phyloP scores from a whole-genome alignment of 1,284 basidiomycete genomes.

The Leccinum insolens region DNA sequence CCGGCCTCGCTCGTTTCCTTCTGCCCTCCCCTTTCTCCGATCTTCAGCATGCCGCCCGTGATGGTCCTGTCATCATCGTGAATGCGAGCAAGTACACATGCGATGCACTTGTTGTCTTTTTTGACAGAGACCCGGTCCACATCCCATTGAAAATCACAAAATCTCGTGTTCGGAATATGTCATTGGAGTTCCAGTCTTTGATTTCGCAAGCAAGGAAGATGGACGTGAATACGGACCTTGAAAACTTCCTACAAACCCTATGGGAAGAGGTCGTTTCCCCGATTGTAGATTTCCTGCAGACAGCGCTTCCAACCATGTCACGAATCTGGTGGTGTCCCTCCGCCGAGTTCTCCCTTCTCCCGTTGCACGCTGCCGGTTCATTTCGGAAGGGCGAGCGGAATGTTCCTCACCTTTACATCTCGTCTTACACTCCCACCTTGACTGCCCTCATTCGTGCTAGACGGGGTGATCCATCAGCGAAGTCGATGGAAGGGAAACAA shows the following conservation, averaged over 20 bases:
- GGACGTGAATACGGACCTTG: not conserved
- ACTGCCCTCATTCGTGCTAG: not conserved
- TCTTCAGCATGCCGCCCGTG: not conserved
- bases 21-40: not conserved
- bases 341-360: not conserved
- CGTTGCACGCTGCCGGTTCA: not conserved
- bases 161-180: not conserved
- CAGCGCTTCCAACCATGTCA: not conserved
- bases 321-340: not conserved
- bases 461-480: not conserved
- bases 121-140: not conserved
- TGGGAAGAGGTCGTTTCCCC: not conserved
- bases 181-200: not conserved
- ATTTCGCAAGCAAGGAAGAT: not conserved
- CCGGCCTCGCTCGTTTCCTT: not conserved
- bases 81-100: not conserved
- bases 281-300: not conserved
- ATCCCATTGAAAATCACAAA: not conserved
- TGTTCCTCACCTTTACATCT: not conserved
- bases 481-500: not conserved
- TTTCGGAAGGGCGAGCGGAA: not conserved
- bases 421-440: not conserved
- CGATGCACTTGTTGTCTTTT: not conserved
- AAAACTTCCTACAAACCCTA: not conserved
- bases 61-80: not conserved